Conservation (phyloP, 176 grass and related monocot species). For the Pontederia paniculata region DNA sequence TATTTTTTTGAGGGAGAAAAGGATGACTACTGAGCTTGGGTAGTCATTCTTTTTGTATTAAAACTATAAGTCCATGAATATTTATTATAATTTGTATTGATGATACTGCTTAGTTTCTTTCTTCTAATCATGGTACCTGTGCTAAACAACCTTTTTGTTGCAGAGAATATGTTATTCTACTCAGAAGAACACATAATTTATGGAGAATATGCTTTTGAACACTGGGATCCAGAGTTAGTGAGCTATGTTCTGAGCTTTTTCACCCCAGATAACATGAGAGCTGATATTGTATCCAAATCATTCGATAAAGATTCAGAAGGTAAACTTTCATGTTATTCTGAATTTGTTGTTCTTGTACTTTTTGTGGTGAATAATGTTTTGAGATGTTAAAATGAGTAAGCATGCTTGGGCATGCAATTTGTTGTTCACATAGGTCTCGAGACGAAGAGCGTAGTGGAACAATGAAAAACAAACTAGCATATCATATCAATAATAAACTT, state of each 20-base stretch:
- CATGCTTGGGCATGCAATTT: too few relatives aligned
- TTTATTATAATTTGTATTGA: not conserved
- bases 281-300: constrained; percentile 67
- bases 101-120: not conserved
- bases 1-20: too few relatives aligned
- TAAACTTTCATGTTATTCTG: constrained; percentile 18
- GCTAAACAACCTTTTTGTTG: constrained; percentile 17
- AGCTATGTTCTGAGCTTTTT: constrained; percentile 67
- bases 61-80: too few relatives aligned
- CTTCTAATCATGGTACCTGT: not conserved
- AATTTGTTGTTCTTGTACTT: not conserved
- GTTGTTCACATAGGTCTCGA: too few relatives aligned
- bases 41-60: too few relatives aligned
- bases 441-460: too few relatives aligned
- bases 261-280: constrained; percentile 87
- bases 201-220: constrained; percentile 83
- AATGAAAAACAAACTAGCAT: too few relatives aligned
- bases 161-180: constrained; percentile 82
- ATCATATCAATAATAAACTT: too few relatives aligned
- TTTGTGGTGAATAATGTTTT: not conserved
- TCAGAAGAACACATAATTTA: constrained; percentile 66
- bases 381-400: not conserved
- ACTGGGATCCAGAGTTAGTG: constrained; percentile 67
- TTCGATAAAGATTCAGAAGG: constrained; percentile 86
- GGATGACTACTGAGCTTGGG: too few relatives aligned